These are phyloP conservation scores for Brassica incana DNA, from an alignment of 345 rosid species.

Conservation along the genomic window DNA sequence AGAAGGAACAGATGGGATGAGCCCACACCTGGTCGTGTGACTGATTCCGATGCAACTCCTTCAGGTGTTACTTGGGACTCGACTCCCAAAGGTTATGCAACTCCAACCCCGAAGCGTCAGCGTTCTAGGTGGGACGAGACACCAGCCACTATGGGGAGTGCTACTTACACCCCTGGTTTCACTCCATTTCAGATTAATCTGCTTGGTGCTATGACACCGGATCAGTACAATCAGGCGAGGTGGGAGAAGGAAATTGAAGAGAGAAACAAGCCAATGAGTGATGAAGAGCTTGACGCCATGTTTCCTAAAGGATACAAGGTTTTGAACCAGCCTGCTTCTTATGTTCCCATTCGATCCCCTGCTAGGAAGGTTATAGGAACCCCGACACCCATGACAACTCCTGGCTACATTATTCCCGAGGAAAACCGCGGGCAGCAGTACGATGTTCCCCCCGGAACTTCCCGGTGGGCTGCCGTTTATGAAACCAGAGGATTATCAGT, in stretches of 20 bases:
- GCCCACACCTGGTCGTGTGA: constrained; percentile 91
- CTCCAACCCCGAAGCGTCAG: constrained; percentile 91
- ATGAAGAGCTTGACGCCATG: constrained; percentile 97
- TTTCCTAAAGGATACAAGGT: constrained; percentile 89
- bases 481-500: constrained; percentile 99
- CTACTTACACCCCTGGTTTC: constrained; percentile 80
- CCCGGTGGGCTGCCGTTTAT: constrained; percentile 90
- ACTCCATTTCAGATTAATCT: constrained; percentile 74
- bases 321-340: constrained; percentile 90
- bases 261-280: constrained; percentile 90
- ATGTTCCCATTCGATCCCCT: constrained; percentile 93
- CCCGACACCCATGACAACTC: constrained; percentile 92
- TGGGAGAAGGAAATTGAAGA: constrained; percentile 99
- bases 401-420: constrained; percentile 77
- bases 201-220: constrained; percentile 80
- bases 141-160: constrained; percentile 97
- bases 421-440: constrained; percentile 95
- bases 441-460: constrained; percentile 89
- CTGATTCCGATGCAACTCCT: constrained; percentile 92
- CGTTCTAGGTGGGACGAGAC: constrained; percentile 99
- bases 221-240: constrained; percentile 81
- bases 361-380: constrained; percentile 85
- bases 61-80: constrained; percentile 96
- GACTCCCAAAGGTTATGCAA: constrained; percentile 79
- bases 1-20: constrained; percentile 97